phyloP scores from a whole-genome alignment of 306 rosid species.

The Sophora flavescens region DNA sequence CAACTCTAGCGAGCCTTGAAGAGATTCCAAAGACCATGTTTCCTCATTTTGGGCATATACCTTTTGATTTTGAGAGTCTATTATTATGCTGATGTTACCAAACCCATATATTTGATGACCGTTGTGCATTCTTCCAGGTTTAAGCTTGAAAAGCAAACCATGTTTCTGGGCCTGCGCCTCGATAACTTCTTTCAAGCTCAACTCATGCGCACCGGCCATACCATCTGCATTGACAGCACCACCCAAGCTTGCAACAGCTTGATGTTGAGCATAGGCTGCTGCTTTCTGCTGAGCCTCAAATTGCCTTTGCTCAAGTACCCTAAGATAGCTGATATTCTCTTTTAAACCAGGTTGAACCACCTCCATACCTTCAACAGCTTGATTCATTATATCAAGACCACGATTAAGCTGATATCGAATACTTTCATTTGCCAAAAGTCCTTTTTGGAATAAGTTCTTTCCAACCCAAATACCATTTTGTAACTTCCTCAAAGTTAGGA shows the following conservation, averaged over 20 bases:
- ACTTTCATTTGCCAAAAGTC: slow-evolving; percentile 81
- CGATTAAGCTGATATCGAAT: slow-evolving; percentile 72
- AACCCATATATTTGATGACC: slow-evolving; percentile 86
- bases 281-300: slow-evolving; percentile 94
- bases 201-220: slow-evolving; percentile 53
- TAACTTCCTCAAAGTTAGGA: slow-evolving; percentile 88
- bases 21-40: slow-evolving; percentile 72
- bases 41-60: slow-evolving; percentile 81
- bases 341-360: slow-evolving; percentile 87
- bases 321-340: slow-evolving; percentile 80
- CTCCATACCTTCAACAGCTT: slow-evolving; percentile 88
- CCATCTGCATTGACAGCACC: slow-evolving; percentile 62
- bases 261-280: slow-evolving; percentile 68
- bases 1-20: slow-evolving; percentile 74
- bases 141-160: slow-evolving; percentile 75
- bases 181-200: slow-evolving; percentile 86
- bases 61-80: slow-evolving; percentile 70
- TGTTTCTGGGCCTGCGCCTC: slow-evolving; percentile 82
- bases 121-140: slow-evolving; percentile 82
- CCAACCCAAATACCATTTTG: slow-evolving; percentile 89
- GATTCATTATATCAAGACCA: slow-evolving; percentile 92
- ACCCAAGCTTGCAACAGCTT: slow-evolving; percentile 64
- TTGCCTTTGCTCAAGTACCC: slow-evolving; percentile 83
- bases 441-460: slow-evolving; percentile 81
- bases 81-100: slow-evolving; percentile 77